Conservation (phyloP, 2,329 filamentous ascomycete genomes). For the Fusarium sp. region DNA sequence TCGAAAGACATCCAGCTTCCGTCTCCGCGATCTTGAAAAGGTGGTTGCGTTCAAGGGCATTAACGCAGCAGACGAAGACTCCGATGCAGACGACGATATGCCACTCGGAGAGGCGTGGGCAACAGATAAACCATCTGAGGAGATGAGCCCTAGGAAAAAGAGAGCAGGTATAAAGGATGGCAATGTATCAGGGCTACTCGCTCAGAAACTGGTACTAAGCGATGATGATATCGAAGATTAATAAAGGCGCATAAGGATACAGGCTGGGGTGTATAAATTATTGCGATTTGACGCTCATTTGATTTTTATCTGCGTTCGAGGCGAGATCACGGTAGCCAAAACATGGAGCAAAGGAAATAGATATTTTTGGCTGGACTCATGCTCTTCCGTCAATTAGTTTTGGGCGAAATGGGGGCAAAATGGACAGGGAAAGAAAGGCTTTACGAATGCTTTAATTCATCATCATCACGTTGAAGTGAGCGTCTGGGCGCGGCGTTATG, state of each 20-base stretch:
- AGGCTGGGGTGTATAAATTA: slow-evolving; percentile 3
- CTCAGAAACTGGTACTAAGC: slow-evolving; percentile 78
- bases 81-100: slow-evolving; percentile 60
- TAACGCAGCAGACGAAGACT: slow-evolving; percentile 61
- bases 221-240: slow-evolving; percentile 88
- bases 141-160: slow-evolving; percentile 63
- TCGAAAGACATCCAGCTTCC: slow-evolving; percentile 54
- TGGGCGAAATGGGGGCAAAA: slow-evolving; percentile 13
- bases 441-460: slow-evolving; percentile 35
- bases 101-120: slow-evolving; percentile 66
- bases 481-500: slow-evolving; percentile 38
- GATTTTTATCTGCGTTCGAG: slow-evolving; percentile 21
- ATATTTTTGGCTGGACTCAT: slow-evolving; percentile 4
- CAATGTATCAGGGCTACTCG: slow-evolving; percentile 59
- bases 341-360: slow-evolving; percentile 34
- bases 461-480: slow-evolving; percentile 45
- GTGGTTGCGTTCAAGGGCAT: slow-evolving; percentile 76
- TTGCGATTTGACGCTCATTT: slow-evolving; percentile 29
- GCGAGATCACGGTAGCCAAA: slow-evolving; percentile 10
- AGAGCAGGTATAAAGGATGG: slow-evolving; percentile 54
- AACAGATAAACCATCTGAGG: slow-evolving; percentile 71
- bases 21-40: slow-evolving; percentile 72
- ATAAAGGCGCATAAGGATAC: slow-evolving; percentile 39
- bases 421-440: not conserved
- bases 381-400: slow-evolving; percentile 16